Base-by-base conservation (phyloP, 2,329 filamentous ascomycete genomes). In the Fusarium sororula region DNA sequence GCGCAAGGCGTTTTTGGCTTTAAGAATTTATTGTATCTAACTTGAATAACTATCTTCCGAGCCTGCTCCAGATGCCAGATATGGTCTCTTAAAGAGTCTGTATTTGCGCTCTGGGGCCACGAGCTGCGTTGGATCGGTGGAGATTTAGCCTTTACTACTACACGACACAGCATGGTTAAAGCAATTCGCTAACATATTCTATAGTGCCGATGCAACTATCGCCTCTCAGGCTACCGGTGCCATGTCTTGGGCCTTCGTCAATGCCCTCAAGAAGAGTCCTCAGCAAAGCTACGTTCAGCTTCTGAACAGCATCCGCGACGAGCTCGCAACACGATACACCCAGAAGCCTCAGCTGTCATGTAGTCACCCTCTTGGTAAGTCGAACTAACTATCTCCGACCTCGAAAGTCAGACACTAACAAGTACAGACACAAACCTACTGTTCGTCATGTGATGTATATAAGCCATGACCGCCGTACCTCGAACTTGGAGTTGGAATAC, bases 211-310 rank as follows among this genome's bases (percentile, higher is more conserved):
- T 82, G 95, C 96, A n/a, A 93, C 91, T 26, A 98, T 98, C 78
- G 91, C 89, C 41, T 93, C 95, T 58, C 90, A 98, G 84, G 96
- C 96, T 35, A 98, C 96, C 0, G 96, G 96, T 59, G 96, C 96
- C 80, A 98, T 99, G 96, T 98, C 95, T 4, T 98, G 94, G 91
- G 96, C 96, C 15, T 99, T 99, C 82, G 95, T 99, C 81, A 93
- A 88, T 10, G 92, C 95, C 48, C 89, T 99, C 76, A 96, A 94
- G 86, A 98, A 98, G 89, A 97, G 98, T 82, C 95, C 96, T 1
- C 95, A 98, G 80, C 96, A 99, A 86, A 98, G 95, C 85, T 99
- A 99, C 80, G 95, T 99, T 58, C 93, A 98, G 85, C 86, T 99
- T 71, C 89, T 99, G 78, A 98, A 98, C 87, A 98, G 92, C 83